Percentiles rank a stretch among this genome's conserved stretches.
phyloP scores from a whole-genome alignment of 257 asterid genomes.

The Nicotiana knightiana region DNA sequence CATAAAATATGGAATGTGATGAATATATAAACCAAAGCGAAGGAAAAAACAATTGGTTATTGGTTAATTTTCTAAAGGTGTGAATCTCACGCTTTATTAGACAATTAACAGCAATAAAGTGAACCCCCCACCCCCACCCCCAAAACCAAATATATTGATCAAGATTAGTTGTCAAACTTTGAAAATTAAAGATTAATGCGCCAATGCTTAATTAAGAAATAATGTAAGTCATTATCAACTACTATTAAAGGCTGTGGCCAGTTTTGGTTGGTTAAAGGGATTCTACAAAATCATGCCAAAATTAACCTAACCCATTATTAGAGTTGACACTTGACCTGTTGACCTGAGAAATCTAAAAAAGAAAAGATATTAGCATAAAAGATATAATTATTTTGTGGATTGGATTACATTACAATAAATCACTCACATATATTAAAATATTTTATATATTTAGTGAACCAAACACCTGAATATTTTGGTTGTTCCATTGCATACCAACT shows the following conservation, averaged over 20 bases:
- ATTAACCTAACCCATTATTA: constrained; percentile 12
- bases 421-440: neutral
- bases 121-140: neutral
- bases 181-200: neutral
- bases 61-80: neutral
- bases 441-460: neutral
- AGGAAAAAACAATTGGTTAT: neutral
- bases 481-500: neutral
- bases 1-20: neutral
- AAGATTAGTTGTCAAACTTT: neutral
- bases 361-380: neutral
- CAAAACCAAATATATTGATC: neutral
- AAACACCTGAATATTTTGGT: neutral
- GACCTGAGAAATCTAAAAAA: neutral
- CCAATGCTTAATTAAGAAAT: neutral
- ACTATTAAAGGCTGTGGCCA: neutral
- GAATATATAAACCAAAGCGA: neutral
- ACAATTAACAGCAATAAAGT: neutral
- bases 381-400: neutral
- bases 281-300: constrained; percentile 9
- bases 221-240: neutral
- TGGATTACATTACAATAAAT: neutral
- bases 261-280: neutral
- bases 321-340: neutral
- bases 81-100: neutral